These are phyloP conservation scores for Dioscorea dumetorum DNA, from an alignment of 106 monocot genomes.

Conservation along the genomic window DNA sequence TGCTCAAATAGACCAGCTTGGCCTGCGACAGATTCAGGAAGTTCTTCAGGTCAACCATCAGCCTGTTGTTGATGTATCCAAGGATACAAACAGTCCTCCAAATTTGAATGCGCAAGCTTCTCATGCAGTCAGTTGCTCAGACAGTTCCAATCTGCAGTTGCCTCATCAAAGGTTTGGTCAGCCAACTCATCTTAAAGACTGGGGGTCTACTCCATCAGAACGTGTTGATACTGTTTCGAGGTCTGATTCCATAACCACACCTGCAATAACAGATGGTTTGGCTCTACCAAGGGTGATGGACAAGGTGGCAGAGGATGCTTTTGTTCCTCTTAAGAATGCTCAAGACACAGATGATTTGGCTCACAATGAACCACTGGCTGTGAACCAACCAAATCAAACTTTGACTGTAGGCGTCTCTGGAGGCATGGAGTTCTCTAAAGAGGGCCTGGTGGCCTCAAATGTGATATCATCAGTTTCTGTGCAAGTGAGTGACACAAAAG, in stretches of 20 bases:
- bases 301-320: constrained; percentile 1
- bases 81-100: constrained; percentile 16
- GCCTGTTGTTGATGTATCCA: constrained; percentile 9
- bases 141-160: constrained; percentile 14
- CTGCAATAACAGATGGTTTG: constrained; percentile 2
- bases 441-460: constrained; percentile 2
- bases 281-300: background rate
- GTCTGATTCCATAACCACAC: background rate
- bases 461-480: constrained; percentile 16
- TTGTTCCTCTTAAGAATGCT: constrained; percentile 1
- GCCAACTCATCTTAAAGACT: constrained; percentile 9
- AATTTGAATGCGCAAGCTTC: constrained; percentile 18
- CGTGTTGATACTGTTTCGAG: constrained; percentile 8
- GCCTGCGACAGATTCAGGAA: constrained; percentile 28
- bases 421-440: constrained; percentile 2
- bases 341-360: constrained; percentile 3
- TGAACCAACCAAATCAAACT: constrained; percentile 9
- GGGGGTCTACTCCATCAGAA: constrained; percentile 4
- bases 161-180: constrained; percentile 48
- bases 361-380: background rate
- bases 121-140: constrained; percentile 14
- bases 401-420: constrained; percentile 6
- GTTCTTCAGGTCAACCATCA: constrained; percentile 30
- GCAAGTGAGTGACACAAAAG: constrained; percentile 25
- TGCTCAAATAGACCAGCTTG: constrained; percentile 18